Conservation (phyloP, 805 yeast genomes). For the Candida parachauliodes region DNA sequence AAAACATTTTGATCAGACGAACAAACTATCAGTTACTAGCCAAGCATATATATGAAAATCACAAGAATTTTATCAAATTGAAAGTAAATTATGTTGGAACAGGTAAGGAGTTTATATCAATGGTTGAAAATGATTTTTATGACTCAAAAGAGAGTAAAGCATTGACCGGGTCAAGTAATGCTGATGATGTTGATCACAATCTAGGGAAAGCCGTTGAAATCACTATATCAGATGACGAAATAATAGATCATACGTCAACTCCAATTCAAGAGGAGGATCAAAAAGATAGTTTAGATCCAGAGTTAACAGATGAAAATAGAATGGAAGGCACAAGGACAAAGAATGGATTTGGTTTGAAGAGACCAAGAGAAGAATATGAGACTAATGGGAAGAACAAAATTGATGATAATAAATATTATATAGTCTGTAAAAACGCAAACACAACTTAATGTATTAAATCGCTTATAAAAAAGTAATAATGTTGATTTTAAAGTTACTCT, state of each 20-base stretch:
- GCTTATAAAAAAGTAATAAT: too few species aligned
- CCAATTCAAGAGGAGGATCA: constrained; percentile 23
- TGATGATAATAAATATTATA: background rate
- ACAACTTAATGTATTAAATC: too few species aligned
- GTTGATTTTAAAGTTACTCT: too few species aligned
- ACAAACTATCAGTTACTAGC: constrained; percentile 28
- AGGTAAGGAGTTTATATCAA: constrained; percentile 21
- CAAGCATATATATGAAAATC: constrained; percentile 28
- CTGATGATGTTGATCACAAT: constrained; percentile 6
- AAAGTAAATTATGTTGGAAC: constrained; percentile 28
- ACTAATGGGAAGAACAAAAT: background rate
- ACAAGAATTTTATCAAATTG: constrained; percentile 15
- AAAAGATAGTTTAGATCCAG: background rate
- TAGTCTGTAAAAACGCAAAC: too few species aligned
- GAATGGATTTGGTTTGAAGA: background rate
- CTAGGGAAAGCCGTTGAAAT: constrained; percentile 17
- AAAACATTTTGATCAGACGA: constrained; percentile 10
- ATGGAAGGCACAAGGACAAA: background rate
- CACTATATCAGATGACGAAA: constrained; percentile 19
- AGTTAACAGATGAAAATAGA: background rate
- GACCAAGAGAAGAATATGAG: constrained; percentile 2
- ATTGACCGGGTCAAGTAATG: too few species aligned
- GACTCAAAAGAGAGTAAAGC: constrained; percentile 3
- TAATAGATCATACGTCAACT: constrained; percentile 21
- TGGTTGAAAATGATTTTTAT: constrained; percentile 19